Evolutionary conservation across 306 rosid genomes (phyloP), one percentile per base, ranked within the genome.

Genomic region (Datisca glomerata): DNA sequence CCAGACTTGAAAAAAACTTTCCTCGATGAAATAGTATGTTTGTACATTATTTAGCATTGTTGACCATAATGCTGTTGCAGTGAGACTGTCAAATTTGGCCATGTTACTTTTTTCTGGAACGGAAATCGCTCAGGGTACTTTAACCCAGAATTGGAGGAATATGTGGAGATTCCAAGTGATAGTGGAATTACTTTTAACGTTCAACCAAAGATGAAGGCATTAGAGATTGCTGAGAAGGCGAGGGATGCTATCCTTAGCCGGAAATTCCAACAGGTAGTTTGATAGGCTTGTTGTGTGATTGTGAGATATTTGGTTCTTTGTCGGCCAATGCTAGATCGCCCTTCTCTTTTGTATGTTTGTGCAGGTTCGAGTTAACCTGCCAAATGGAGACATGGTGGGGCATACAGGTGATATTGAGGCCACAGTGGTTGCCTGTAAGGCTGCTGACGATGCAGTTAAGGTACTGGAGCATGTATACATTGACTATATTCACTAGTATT

Each of bases 71-170:
- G 10, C 39, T 17, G 10, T 36, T 29, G 59, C 78, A 91, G 99
- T 39, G 99, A 91, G 71, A 91, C 99, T 48, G 99, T 91, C 28
- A 91, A 91, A 38, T 91, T 91, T 53, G 99, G 99, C 34, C 99
- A 91, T 21, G 99, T 91, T 57, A 91, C 99, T 23, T 85, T 91
- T 72, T 85, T 91, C 73, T 91, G 99, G 99, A 91, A 91, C 21
- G 99, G 99, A 39, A 91, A 85, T 55, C 96, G 96, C 14, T 80
- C 99, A 49, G 99, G 99, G 33, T 91, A 47, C 61, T 91, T 91
- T 34, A 71, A 85, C 15, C 2, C 50, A 39, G 51, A 75, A 21
- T 25, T 91, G 85, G 99, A 91, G 56, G 73, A 85, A 24, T 91
- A 91, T 48, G 87, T 85, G 21, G 94, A 91, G 78, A 56, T 91